Base-by-base conservation (phyloP, 176 grass and related monocot genomes). In the Aegilops sharonensis region DNA sequence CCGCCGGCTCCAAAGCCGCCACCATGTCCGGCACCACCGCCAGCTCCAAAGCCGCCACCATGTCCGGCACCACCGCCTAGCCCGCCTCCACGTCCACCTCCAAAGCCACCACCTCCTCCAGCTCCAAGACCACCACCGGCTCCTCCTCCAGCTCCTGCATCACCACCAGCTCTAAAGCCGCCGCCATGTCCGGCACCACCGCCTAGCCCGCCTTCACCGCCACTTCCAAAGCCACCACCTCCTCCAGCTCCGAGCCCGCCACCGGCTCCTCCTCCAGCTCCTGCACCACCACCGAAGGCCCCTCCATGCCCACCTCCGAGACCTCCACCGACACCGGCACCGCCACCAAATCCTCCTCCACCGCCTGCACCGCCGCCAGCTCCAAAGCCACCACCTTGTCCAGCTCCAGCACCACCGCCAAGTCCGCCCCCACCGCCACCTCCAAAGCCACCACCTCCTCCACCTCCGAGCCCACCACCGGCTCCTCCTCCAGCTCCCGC, bases 321-420 rank as follows among this genome's bases (percentile, higher is more conserved):
- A 25, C 69, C 69, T 72, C 37, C 69, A 14, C 31, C 31, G 3
- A 15, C 66, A 32, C 65, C 30, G 9, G 34, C 36, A 2, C 42
- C 72, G 1, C 29, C 75, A n/a, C 75, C 75, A 77, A 77, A 77
- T 77, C 75, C 75, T 57, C 75, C 75, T 13, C 75, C 67, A 21
- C 67, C 42, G 40, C 75, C 75, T 57, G 48, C 75, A 7, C 75
- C 67, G 10, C 67, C 42, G 40, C 72, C 42, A 17, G 72, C 72
- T 75, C 42, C 72, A 75, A 75, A 75, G 23, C 23, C 72, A 23
- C 72, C 72, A 30, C 72, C 40, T 29, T 75, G 72, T 47, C 72
- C 42, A 9, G 71, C 71, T 15, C 64, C 64, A 15, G 14, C 39
- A 73, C 39, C 70, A 73, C 65, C 36, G 2, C 9, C 37, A 14